Base-by-base conservation (phyloP, 805 yeast species). In the Saturnispora quitensis region DNA sequence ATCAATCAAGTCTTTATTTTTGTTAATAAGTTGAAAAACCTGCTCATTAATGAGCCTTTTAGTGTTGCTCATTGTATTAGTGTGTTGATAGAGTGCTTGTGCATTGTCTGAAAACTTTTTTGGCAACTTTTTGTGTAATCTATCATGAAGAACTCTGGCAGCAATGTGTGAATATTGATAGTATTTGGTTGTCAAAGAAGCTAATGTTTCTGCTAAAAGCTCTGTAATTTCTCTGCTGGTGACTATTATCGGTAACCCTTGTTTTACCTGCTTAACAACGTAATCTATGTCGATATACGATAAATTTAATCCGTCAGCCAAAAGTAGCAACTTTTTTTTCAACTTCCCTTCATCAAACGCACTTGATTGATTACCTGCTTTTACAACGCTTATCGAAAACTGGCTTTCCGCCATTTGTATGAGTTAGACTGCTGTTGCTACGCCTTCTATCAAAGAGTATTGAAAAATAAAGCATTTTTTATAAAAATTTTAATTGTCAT, bases 141-240 rank as follows among this genome's bases (percentile, higher is more conserved):
- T 82, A 24, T 89, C 79, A 43, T 85, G 81, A 13, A 96, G 91
- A 52, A 93, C 81, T 69, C 97, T 82, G 17, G 97, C 96, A 43
- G 97, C 97, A 56, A 89, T 75, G 35, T 81, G 76, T 25, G 97
- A 95, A 63, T 91, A 89, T 69, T 90, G 96, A 24, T 96, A 96
- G 68, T 91, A 97, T 53, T 82, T 77, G 5, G 97, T 90, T 44
- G 97, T 89, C 89, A 90, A 81, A 59, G 88, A 86, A 27, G 98
- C 98, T 48, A 93, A 86, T 17, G 93, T 87, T 69, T 93, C 99
- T 28, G 98, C 95, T 34, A 96, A 90, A 45, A 67, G 55, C 17
- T 60, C 58, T 4, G 62, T 40, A 9, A 69, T 55, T 44, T 78
- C 78, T 24, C 70, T 67, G 25, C 76, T 69, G 47, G 71, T 71